Conservation (phyloP, 805 yeast genomes). For the Lipomyces spencermartinsiae region DNA sequence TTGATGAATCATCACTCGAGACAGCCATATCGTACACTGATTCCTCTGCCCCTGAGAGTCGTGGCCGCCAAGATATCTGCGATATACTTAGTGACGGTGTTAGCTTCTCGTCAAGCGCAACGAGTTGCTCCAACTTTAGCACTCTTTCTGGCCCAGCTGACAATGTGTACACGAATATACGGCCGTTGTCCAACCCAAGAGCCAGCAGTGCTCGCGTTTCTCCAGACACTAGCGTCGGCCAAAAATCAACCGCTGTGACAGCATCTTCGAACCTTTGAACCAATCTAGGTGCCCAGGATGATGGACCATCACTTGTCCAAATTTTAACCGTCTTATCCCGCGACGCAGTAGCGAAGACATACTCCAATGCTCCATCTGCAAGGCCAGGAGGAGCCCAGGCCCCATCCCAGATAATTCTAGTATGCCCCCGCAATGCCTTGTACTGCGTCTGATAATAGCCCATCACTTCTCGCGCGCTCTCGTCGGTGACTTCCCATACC, state of each 20-base stretch:
- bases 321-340: conserved; percentile 81
- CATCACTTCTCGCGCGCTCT: conserved; percentile 41
- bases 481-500: conserved; percentile 61
- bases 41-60: conserved; percentile 31
- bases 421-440: conserved; percentile 75
- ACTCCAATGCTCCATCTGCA: background rate
- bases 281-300: conserved; percentile 49
- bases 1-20: conserved; percentile 71
- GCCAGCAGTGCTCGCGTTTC: conserved; percentile 54
- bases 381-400: conserved; percentile 68
- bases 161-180: conserved; percentile 52
- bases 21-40: conserved; percentile 54
- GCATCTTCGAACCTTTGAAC: conserved; percentile 27
- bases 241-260: conserved; percentile 37
- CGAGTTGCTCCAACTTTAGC: conserved; percentile 44
- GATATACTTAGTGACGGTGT: conserved; percentile 70
- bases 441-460: conserved; percentile 51
- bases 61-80: conserved; percentile 63
- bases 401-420: conserved; percentile 94
- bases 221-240: conserved; percentile 27
- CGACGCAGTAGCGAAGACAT: conserved; percentile 53
- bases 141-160: background rate
- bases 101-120: conserved; percentile 48
- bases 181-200: conserved; percentile 76
- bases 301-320: conserved; percentile 57